phyloP scores from a whole-genome alignment of 2,329 filamentous ascomycete genomes.

The Diplocarpon mali region DNA sequence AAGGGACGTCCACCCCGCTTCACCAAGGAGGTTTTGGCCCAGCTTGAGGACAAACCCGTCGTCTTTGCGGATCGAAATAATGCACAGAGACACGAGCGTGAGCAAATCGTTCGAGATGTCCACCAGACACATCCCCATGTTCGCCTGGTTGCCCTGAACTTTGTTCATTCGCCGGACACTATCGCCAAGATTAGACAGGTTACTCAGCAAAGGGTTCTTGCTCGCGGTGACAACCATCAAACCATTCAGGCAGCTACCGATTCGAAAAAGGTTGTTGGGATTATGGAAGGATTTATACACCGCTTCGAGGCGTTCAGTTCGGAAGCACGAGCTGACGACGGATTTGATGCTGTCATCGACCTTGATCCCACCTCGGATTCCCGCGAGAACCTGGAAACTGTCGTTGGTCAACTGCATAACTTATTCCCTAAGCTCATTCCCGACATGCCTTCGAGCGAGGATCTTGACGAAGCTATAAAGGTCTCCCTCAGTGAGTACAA shows the following conservation, averaged over 20 bases:
- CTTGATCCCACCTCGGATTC: conserved; percentile 71
- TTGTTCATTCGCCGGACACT: conserved; percentile 60
- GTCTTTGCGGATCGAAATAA: conserved; percentile 94
- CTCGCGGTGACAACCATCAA: conserved; percentile 91
- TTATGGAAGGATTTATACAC: conserved; percentile 89
- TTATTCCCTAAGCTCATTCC: conserved; percentile 67
- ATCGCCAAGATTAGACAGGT: conserved; percentile 62
- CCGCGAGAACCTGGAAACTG: conserved; percentile 72
- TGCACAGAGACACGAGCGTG: conserved; percentile 74
- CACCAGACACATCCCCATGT: conserved; percentile 48
- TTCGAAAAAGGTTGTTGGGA: conserved; percentile 62
- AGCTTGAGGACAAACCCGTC: conserved; percentile 53
- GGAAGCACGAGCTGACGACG: conserved; percentile 58
- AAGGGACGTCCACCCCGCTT: conserved; percentile 71
- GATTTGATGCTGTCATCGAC: conserved; percentile 77
- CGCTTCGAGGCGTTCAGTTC: conserved; percentile 72
- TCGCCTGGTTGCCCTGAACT: conserved; percentile 77
- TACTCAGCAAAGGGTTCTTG: conserved; percentile 68
- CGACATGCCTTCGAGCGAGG: conserved; percentile 56
- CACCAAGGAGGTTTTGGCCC: conserved; percentile 54
- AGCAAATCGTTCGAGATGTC: conserved; percentile 77
- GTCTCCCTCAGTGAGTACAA: conserved; percentile 65
- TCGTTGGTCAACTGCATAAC: conserved; percentile 61
- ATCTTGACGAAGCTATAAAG: conserved; percentile 71
- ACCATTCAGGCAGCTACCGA: conserved; percentile 83